Evolutionary conservation across 1,139 yeast genomes (phyloP), one percentile per base, ranked within the genome.

Genomic region (Kodamaea ohmeri): DNA sequence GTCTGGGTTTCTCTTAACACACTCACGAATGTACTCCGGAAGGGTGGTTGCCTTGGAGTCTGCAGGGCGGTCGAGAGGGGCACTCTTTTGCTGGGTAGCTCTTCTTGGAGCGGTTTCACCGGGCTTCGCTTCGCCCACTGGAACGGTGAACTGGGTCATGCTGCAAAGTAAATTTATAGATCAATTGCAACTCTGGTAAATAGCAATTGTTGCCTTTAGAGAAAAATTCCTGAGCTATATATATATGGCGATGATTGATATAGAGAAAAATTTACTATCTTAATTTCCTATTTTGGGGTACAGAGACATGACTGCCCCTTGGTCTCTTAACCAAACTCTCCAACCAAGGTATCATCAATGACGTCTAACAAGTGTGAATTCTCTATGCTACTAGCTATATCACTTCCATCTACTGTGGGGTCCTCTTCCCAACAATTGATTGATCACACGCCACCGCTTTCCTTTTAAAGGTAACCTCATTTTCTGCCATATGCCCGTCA

Each of bases 21-120:
- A 74, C 61, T 83, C 94, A 41, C 72, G 64, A 43, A 85, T 63
- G 48, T 73, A 81, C 48, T 87, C 95, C 48, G 80, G 83, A 32
- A 89, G 68, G 6, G 94, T 87, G 42, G 70, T 66, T 42, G 84
- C 78, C 42, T 75, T 76, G 44, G 76, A 73, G 42, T 75, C 82
- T 3, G 50, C 37, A 2, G 94, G 94, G 56, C 78, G 74, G n/a
- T 58, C 59, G 12, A 80, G 53, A 1, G 77, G 64, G 4, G 66
- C 83, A 34, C 76, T 76, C 49, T 77, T 78, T 40, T 78, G 80
- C 40, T 76, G 66, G 42, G 72, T 68, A 55, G 78, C 84, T 67
- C 96, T 80, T 66, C 95, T 80, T 47, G 95, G 95, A 3, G 96
- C 95, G 20, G 96, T 85, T 66, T 90, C 97, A 44, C 95, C 94